These are phyloP conservation scores for Marchantia polymorpha DNA, from an alignment of 225 moss, liverwort and hornwort species.

Conservation along the genomic window DNA sequence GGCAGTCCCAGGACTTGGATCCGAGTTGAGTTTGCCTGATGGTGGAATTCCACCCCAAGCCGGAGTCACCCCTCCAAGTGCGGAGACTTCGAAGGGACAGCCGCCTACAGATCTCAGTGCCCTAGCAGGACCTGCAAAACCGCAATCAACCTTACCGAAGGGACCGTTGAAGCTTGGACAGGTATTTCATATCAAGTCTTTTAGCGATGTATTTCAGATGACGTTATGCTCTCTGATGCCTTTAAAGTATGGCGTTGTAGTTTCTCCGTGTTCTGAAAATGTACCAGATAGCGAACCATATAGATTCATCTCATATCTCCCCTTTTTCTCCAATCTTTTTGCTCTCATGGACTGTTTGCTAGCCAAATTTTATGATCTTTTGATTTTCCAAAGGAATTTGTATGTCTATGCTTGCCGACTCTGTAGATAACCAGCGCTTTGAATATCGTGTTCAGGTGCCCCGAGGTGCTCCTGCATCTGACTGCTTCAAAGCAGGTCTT, in stretches of 20 bases:
- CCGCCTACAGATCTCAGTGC: conserved; percentile 71
- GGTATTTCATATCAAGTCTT: conserved; percentile 33
- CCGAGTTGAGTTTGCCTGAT: conserved; percentile 60
- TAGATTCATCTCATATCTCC: too few relatives aligned
- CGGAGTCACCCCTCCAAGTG: conserved; percentile 28
- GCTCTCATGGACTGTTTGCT: too few relatives aligned
- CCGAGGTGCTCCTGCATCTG: conserved; percentile 86
- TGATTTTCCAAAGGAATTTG: too few relatives aligned
- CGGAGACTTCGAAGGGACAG: conserved; percentile 47
- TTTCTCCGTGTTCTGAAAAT: too few relatives aligned
- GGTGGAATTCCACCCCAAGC: conserved; percentile 77
- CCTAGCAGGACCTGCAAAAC: conserved; percentile 67
- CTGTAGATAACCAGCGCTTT: too few relatives aligned
- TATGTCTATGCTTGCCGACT: too few relatives aligned
- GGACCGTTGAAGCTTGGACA: conserved; percentile 87
- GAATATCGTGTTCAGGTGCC: conserved; percentile 53
- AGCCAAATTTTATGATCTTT: too few relatives aligned
- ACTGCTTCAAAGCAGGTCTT: conserved; percentile 87
- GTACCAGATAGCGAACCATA: too few relatives aligned
- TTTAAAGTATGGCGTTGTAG: neutral
- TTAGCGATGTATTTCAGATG: neutral
- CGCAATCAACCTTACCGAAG: conserved; percentile 68
- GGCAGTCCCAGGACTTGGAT: conserved; percentile 32
- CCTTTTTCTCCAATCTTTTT: too few relatives aligned
- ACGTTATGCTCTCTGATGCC: neutral